Evolutionary conservation across 1,139 yeast species (phyloP).

Genomic region (Arxiozyma bovina): DNA sequence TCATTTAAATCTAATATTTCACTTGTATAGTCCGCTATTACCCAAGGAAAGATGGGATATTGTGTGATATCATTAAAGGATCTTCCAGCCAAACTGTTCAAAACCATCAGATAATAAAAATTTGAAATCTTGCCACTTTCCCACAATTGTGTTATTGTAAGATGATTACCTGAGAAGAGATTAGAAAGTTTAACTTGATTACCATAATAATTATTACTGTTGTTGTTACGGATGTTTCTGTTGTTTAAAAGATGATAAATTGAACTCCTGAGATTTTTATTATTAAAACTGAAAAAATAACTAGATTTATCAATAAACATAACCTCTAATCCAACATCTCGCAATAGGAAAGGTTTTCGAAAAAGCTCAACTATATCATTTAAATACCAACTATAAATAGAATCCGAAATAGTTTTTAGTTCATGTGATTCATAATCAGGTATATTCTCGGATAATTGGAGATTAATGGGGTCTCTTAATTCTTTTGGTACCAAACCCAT

Average conservation of each 20-base stretch:
- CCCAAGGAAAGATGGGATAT: slow-evolving; percentile 89
- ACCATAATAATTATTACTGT: slow-evolving; percentile 35
- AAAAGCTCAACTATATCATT: slow-evolving; percentile 52
- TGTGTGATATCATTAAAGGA: slow-evolving; percentile 82
- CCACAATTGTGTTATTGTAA: slow-evolving; percentile 62
- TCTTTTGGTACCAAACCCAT: slow-evolving; percentile 54
- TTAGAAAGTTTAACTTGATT: slow-evolving; percentile 34
- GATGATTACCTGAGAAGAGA: slow-evolving; percentile 35
- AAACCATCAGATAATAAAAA: slow-evolving; percentile 66
- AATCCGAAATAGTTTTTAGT: slow-evolving; percentile 33
- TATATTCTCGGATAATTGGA: slow-evolving; percentile 43
- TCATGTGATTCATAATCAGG: not conserved
- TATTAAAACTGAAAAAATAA: slow-evolving; percentile 34
- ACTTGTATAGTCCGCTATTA: slow-evolving; percentile 68
- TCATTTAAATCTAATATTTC: slow-evolving; percentile 51
- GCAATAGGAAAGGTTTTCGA: slow-evolving; percentile 60
- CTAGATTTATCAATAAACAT: slow-evolving; percentile 68
- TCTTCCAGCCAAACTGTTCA: slow-evolving; percentile 78
- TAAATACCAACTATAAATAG: slow-evolving; percentile 48
- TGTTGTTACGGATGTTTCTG: too few species aligned
- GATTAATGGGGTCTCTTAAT: slow-evolving; percentile 55
- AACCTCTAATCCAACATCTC: slow-evolving; percentile 74
- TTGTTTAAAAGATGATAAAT: slow-evolving; percentile 40
- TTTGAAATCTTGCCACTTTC: slow-evolving; percentile 66
- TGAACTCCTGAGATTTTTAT: slow-evolving; percentile 45